Base-by-base conservation (phyloP, 805 yeast species). In the Scheffersomyces amazonensis region DNA sequence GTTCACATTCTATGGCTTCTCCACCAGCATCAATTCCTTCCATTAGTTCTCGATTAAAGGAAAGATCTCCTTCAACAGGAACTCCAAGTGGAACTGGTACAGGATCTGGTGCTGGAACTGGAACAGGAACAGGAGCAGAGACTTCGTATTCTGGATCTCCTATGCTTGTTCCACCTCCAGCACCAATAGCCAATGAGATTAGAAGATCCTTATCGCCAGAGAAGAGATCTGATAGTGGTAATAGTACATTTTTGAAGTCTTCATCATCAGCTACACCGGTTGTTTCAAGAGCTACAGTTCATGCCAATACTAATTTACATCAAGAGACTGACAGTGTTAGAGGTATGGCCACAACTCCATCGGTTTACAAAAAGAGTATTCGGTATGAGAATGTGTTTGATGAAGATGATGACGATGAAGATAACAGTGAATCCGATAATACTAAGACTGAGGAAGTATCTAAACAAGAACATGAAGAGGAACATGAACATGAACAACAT, bases 351-450 rank as follows among this genome's bases (percentile, higher is more conserved):
- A 64, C 72, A 1, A 57, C 63, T 1, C 69, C 71, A 0, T 64
- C 70, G 7, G 52, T 54, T 1, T 52, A 53, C 34, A 38, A 50
- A n/a, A 36, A 45, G 32, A 47, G 50, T 2, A 56, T 60, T 16
- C 53, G 54, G 22, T 69, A 69, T 48, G 70, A 59, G 25, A 58
- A 62, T 44, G 73, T 68, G 16, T 69, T 68, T 50, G 74, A 66
- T 16, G 73, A 67, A 37, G 71, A 65, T 29, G 78, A 73, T 27
- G 82, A 78, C 22, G 84, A 78, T 4, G 58, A 48, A 3, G 54
- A 50, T 29, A 54, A 51, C 32, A 50, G 44, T 33, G 39, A 49
- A 19, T 18, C 34, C 34, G 44, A 40, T 24, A 25, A 22, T 18
- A 11, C n/a, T n/a, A n/a, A n/a, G n/a, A n/a, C n/a, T n/a, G n/a